Evolutionary conservation across 441 rosid genomes (phyloP).

Genomic region (Mallotus japonicus): DNA sequence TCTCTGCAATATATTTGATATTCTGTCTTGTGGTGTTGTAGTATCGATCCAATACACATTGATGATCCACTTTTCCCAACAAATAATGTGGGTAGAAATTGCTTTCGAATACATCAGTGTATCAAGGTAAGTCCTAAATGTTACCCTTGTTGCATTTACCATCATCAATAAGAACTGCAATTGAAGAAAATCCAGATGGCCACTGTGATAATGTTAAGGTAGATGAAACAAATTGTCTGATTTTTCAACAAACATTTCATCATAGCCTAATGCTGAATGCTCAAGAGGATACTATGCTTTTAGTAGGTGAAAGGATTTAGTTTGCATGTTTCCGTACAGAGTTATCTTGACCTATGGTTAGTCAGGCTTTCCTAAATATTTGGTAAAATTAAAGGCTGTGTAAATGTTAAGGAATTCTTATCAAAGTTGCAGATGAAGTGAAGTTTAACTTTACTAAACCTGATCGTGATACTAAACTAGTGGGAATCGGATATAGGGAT

Average conservation of each 20-base stretch:
- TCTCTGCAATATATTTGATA: slow-evolving; percentile 25
- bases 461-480: not conserved
- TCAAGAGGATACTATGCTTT: not conserved
- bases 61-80: slow-evolving; percentile 96
- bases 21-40: slow-evolving; percentile 34
- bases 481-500: not conserved
- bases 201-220: too few species aligned
- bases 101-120: slow-evolving; percentile 98
- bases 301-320: too few species aligned
- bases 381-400: too few species aligned
- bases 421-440: not conserved
- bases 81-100: slow-evolving; percentile 97
- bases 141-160: slow-evolving; percentile 17
- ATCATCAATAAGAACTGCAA: not conserved
- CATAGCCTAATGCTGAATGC: not conserved
- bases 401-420: not conserved
- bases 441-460: not conserved
- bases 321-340: too few species aligned
- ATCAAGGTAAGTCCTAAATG: slow-evolving; percentile 66
- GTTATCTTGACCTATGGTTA: too few species aligned
- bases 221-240: too few species aligned
- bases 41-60: slow-evolving; percentile 96
- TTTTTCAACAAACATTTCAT: not conserved
- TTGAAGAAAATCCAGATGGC: not conserved
- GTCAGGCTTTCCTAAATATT: too few species aligned